A percentile compares a stretch with the other conserved stretches of the same genome.
Evolutionary conservation across 805 yeast species (phyloP).

Genomic region (Candida chilensis): DNA sequence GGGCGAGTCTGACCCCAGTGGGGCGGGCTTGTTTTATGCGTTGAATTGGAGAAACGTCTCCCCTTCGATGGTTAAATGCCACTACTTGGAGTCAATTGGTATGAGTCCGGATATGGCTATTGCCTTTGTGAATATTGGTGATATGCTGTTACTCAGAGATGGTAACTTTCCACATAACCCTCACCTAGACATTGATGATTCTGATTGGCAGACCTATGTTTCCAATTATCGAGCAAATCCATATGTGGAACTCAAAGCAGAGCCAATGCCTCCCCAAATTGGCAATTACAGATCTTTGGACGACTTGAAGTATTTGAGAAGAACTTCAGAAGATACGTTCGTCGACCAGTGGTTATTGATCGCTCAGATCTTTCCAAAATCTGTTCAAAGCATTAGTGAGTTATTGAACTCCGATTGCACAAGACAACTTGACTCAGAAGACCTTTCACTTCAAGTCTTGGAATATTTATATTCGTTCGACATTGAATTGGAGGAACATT

Average conservation of each 20-base stretch:
- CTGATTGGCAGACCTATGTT: slow-evolving; percentile 16
- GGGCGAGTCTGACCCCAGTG: slow-evolving; percentile 22
- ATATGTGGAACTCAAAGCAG: slow-evolving; percentile 11
- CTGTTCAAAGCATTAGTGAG: slow-evolving; percentile 8
- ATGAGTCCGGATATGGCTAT: slow-evolving; percentile 19
- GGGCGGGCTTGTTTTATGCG: slow-evolving; percentile 22
- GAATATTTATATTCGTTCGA: slow-evolving; percentile 23
- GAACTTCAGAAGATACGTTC: slow-evolving; percentile 17
- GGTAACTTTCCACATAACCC: neutral
- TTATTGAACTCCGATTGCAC: slow-evolving; percentile 4
- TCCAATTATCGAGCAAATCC: slow-evolving; percentile 8
- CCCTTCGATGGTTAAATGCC: slow-evolving; percentile 23
- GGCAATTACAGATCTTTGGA: slow-evolving; percentile 24
- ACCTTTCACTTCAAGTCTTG: slow-evolving; percentile 24
- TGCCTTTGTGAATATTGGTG: slow-evolving; percentile 9
- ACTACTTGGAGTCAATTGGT: slow-evolving; percentile 17
- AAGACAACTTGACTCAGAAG: slow-evolving; percentile 17
- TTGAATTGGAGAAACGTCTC: slow-evolving; percentile 27
- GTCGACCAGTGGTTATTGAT: slow-evolving; percentile 32
- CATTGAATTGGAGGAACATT: slow-evolving; percentile 9
- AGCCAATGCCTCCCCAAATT: slow-evolving; percentile 26
- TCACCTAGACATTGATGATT: slow-evolving; percentile 10
- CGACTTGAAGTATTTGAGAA: slow-evolving; percentile 22
- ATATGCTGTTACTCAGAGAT: neutral
- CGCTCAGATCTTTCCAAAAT: slow-evolving; percentile 31